A percentile compares a stretch with the other conserved stretches of the same genome.
phyloP scores from a whole-genome alignment of 78 protist genomes.

The Emiliania huxleyi region DNA sequence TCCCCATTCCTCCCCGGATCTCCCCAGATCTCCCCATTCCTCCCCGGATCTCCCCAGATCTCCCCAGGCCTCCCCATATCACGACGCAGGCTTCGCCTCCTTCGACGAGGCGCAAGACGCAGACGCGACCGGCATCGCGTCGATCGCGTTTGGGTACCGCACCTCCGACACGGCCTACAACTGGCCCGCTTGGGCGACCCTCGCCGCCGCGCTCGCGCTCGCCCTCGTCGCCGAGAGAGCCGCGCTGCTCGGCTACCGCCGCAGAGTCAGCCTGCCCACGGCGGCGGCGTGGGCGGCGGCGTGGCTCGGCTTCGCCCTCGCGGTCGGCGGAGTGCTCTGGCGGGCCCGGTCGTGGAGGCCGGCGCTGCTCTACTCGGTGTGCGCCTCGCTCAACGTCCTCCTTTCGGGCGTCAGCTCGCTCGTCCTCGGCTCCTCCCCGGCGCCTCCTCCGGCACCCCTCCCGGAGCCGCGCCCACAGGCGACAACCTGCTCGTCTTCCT shows the following conservation, averaged over 20 bases:
- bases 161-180: background rate
- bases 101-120: background rate
- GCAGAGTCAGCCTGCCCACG: no score
- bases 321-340: background rate
- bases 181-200: background rate
- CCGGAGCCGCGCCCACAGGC: no score
- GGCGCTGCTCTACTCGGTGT: background rate
- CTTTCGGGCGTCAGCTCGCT: background rate
- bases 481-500: no score
- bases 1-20: no score
- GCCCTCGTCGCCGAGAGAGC: background rate
- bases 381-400: background rate
- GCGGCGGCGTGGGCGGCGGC: background rate
- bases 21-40: no score
- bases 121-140: background rate
- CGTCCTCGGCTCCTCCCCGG: no score
- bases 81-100: background rate
- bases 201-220: background rate
- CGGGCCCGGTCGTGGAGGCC: background rate
- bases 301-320: background rate
- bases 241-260: background rate
- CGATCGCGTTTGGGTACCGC: background rate
- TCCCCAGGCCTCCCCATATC: no score
- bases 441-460: no score
- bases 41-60: no score